Conservation (phyloP, 108 stramenopile species). For the Skeletonema tropicum region DNA sequence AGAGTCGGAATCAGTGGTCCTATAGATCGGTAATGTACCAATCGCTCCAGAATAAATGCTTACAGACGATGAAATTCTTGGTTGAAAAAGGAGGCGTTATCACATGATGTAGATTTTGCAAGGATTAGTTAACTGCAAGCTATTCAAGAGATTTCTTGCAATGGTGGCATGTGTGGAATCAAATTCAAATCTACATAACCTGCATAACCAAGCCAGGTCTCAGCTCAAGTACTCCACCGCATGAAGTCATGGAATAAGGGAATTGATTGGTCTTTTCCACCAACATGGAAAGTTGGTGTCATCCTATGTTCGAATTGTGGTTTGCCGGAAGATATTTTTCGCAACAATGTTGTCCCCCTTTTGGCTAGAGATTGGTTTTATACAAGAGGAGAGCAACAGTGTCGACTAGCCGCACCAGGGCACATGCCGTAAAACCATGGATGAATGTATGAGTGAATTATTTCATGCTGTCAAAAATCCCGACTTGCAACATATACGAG, state of each 20-base stretch:
- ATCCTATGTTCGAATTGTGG: conserved; percentile 28
- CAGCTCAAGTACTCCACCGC: neutral
- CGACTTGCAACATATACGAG: too few species aligned
- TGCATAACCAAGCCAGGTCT: conserved; percentile 7
- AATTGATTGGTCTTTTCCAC: conserved; percentile 41
- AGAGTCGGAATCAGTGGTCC: neutral
- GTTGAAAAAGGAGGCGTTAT: conserved; percentile 23
- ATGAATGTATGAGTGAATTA: too few species aligned
- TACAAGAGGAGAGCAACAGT: neutral
- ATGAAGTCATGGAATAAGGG: conserved; percentile 17
- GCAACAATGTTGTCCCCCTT: conserved; percentile 28
- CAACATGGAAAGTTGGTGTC: conserved; percentile 42
- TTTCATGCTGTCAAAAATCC: too few species aligned
- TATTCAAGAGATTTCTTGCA: conserved; percentile 13
- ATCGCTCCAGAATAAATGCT: conserved; percentile 19
- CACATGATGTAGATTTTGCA: conserved; percentile 41
- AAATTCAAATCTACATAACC: neutral
- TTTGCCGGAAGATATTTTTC: conserved; percentile 42
- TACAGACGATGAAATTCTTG: conserved; percentile 33
- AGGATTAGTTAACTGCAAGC: neutral
- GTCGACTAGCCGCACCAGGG: neutral
- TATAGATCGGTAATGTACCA: conserved; percentile 21
- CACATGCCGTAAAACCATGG: too few species aligned
- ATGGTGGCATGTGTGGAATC: conserved; percentile 11
- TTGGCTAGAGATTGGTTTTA: conserved; percentile 40